Base-by-base conservation (phyloP, 2,329 filamentous ascomycete species). In the Colletotrichum lupini region DNA sequence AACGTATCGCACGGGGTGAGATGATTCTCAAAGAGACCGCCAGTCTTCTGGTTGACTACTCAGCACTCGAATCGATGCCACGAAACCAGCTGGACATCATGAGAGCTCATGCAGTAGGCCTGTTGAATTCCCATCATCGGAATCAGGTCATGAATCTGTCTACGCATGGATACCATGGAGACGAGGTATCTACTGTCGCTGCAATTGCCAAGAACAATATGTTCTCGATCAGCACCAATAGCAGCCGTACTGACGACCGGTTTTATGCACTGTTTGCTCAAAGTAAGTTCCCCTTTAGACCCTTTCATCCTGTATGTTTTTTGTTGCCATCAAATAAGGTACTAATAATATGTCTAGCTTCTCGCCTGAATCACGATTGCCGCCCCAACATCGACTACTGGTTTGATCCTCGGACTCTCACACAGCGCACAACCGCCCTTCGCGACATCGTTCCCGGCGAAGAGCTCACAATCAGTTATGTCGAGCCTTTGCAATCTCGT, bases 281-380 rank as follows among this genome's bases (percentile, higher is more conserved):
- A 46, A 46, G 42, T 16, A 46, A 46, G 42, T 46, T n/a, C n/a
- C 19, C 7, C 7, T 46, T 46, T n/a, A 7, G 30, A 11, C 30
- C 30, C 30, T 32, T 32, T 32, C 7, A 8, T 32, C 14, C 14
- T n/a, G 8, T 0, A 46, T n/a, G 1, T n/a, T 7, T 5, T 16
- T 6, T 46, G 42, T 6, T 46, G 16, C 42, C 42, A 46, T 19
- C 30, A 32, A 32, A 11, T 30, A 22, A 22, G 22, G 22, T 22
- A 22, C 22, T 22, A 22, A 22, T 22, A 22, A 22, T 22, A 22
- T 22, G 22, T 46, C 42, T 46, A 80, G 78, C 84, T 72, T 83
- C 84, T 24, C 79, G 83, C 30, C 77, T 85, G 75, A 86, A 86
- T 77, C 85, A 86, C 76, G 83, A 85, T 77, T 86, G 85, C 75